Evolutionary conservation across 1,139 yeast genomes (phyloP).

Genomic region (Pichia sp.): DNA sequence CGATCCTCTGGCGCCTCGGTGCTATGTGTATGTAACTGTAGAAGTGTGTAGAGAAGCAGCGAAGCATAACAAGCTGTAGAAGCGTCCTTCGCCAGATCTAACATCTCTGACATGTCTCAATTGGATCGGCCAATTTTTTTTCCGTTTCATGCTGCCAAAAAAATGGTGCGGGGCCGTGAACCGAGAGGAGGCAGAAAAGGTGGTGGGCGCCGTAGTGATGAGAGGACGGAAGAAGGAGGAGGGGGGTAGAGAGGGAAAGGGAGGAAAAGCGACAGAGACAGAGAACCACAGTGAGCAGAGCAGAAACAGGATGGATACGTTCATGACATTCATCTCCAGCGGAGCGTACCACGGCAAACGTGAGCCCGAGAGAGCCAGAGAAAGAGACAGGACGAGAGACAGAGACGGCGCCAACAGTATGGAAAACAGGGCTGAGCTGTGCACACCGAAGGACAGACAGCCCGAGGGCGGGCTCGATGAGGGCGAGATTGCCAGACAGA

Average conservation of each 20-base stretch:
- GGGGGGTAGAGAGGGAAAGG: background rate
- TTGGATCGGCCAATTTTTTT: background rate
- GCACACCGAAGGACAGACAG: background rate
- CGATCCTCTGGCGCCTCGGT: too few relatives aligned
- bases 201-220: background rate
- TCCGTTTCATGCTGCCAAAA: background rate
- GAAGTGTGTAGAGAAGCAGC: too few relatives aligned
- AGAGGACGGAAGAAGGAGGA: background rate
- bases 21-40: too few relatives aligned
- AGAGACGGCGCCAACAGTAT: background rate
- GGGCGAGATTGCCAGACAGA: background rate
- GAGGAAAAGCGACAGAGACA: background rate
- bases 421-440: background rate
- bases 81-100: too few relatives aligned
- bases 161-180: background rate
- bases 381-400: background rate
- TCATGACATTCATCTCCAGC: slow-evolving; percentile 12
- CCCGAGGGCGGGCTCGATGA: background rate
- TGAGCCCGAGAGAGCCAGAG: background rate
- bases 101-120: too few relatives aligned
- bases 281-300: too few relatives aligned
- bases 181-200: background rate
- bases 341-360: slow-evolving; percentile 4
- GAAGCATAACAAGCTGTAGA: too few relatives aligned
- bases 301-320: slow-evolving; percentile 11